Percentiles rank a stretch among this genome's conserved stretches.
Conservation (phyloP, 2,329 filamentous ascomycete genomes). For the Ophiostoma himal-ulmi region DNA sequence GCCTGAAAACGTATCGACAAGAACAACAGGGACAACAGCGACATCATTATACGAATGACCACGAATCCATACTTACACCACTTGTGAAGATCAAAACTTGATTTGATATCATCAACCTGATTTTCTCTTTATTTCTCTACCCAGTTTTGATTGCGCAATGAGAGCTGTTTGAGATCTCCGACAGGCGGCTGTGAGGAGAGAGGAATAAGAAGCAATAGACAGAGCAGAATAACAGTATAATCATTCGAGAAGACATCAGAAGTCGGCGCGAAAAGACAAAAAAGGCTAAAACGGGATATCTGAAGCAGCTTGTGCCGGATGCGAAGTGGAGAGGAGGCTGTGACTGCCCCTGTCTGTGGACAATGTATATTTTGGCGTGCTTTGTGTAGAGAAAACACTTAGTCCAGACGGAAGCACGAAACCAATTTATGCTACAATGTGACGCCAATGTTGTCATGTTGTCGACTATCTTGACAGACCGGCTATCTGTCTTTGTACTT, state of each 20-base stretch:
- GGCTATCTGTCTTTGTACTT: not conserved
- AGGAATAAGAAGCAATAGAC: not conserved
- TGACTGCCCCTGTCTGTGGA: slow-evolving; percentile 2
- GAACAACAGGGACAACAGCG: not conserved
- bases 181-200: not conserved
- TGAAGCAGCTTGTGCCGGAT: slow-evolving; percentile 1
- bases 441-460: not conserved
- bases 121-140: no score
- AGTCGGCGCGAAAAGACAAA: not conserved
- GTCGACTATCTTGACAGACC: not conserved
- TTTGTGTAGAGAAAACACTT: not conserved
- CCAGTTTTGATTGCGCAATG: not conserved
- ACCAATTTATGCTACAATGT: not conserved
- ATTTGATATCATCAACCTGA: no score
- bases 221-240: not conserved
- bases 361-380: not conserved
- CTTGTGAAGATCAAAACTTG: no score
- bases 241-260: not conserved
- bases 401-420: not conserved
- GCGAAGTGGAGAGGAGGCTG: not conserved
- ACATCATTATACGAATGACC: not conserved
- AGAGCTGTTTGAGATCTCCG: not conserved
- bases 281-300: not conserved
- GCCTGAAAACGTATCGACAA: not conserved
- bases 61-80: no score